Evolutionary conservation across 306 rosid genomes (phyloP).

Genomic region (Rosa multiflora): DNA sequence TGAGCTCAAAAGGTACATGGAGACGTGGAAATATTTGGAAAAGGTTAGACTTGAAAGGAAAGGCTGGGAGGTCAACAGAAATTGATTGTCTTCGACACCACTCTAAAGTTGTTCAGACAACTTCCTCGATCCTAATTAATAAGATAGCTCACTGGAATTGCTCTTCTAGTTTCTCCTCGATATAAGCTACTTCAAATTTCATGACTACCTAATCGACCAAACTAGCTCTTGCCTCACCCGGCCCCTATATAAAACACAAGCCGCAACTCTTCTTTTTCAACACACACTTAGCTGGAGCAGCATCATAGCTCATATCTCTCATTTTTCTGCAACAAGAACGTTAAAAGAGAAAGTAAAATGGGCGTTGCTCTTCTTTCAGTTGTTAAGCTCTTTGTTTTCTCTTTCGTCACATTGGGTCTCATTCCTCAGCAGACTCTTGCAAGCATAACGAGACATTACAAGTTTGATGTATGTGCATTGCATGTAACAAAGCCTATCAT

Average conservation of each 20-base stretch:
- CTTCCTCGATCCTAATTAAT: slow-evolving; percentile 21
- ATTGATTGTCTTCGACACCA: not conserved
- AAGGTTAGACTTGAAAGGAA: not conserved
- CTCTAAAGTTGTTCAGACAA: slow-evolving; percentile 33
- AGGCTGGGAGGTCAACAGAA: not conserved
- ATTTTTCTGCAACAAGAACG: not conserved
- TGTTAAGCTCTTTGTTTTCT: slow-evolving; percentile 27
- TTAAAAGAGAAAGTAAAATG: slow-evolving; percentile 25
- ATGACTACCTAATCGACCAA: slow-evolving; percentile 28
- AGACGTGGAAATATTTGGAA: too few relatives aligned
- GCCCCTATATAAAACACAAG: slow-evolving; percentile 23
- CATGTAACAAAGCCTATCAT: too few relatives aligned
- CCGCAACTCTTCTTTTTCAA: not conserved
- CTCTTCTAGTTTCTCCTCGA: slow-evolving; percentile 5
- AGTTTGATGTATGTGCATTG: slow-evolving; percentile 43
- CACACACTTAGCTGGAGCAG: not conserved
- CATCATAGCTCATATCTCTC: not conserved
- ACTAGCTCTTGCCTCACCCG: slow-evolving; percentile 1
- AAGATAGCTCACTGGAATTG: slow-evolving; percentile 1
- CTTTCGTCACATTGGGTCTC: slow-evolving; percentile 18
- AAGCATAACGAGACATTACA: slow-evolving; percentile 58
- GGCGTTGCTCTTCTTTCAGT: slow-evolving; percentile 25
- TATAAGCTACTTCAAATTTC: slow-evolving; percentile 10
- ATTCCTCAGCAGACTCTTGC: slow-evolving; percentile 41
- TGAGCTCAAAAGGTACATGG: too few relatives aligned